Percentiles rank a stretch among this genome's conserved stretches.
Conservation (phyloP, 148 eudicot species). For the Amaranthus cruentus region DNA sequence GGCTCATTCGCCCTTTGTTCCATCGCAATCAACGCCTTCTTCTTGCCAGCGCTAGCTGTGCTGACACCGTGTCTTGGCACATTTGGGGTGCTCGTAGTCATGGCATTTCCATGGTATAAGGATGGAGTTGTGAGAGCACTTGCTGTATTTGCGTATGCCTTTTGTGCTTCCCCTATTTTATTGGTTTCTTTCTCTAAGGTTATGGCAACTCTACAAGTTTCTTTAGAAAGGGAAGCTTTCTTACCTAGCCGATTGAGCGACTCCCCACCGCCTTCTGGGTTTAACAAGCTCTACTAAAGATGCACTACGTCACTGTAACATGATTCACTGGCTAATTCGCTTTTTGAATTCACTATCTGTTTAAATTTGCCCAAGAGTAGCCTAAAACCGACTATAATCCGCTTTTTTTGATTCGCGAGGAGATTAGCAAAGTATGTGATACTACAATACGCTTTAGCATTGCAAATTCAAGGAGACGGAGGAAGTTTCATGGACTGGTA, state of each 20-base stretch:
- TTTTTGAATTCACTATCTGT: too few species aligned
- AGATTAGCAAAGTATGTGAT: too few species aligned
- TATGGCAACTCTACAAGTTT: constrained; percentile 46
- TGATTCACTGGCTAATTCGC: too few species aligned
- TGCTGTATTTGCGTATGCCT: constrained; percentile 56
- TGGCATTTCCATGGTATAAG: constrained; percentile 76
- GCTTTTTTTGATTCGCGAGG: neutral
- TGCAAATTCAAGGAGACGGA: neutral
- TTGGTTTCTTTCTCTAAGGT: constrained; percentile 46
- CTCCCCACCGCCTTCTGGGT: constrained; percentile 42
- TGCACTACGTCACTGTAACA: too few species aligned
- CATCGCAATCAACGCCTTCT: constrained; percentile 54
- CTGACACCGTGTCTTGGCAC: constrained; percentile 60
- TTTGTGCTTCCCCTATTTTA: constrained; percentile 60
- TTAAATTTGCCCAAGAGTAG: too few species aligned
- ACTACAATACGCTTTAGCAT: neutral
- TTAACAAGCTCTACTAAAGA: constrained; percentile 64
- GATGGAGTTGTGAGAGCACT: constrained; percentile 72
- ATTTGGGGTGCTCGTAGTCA: constrained; percentile 62
- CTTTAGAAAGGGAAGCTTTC: constrained; percentile 68
- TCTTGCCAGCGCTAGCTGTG: constrained; percentile 60
- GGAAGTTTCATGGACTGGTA: neutral
- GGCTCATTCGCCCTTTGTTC: constrained; percentile 60
- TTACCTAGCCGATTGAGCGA: constrained; percentile 65
- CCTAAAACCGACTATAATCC: neutral